Evolutionary conservation across 495 filamentous ascomycete genomes (phyloP).

Genomic region (Aspergillus ellipticus): DNA sequence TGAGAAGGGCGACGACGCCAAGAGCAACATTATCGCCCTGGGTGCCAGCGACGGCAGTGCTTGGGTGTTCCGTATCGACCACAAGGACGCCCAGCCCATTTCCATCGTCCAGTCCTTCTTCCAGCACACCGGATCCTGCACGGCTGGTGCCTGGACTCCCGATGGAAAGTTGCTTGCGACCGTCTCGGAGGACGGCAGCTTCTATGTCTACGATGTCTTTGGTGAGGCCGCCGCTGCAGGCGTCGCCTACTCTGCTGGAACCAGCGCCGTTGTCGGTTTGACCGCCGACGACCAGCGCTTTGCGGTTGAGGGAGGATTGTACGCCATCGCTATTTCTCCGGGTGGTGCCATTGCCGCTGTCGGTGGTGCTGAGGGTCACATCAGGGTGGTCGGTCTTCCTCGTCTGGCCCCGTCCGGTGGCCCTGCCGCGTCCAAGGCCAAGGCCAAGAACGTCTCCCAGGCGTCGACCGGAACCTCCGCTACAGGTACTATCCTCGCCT

Average conservation of each 20-base stretch:
- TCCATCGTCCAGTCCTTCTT: conserved; percentile 87
- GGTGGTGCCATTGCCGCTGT: conserved; percentile 73
- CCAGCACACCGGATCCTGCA: conserved; percentile 80
- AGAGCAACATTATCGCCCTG: conserved; percentile 81
- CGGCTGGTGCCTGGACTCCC: conserved; percentile 85
- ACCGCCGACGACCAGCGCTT: conserved; percentile 84
- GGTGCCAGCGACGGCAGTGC: conserved; percentile 91
- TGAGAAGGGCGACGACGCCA: conserved; percentile 47
- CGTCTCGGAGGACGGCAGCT: conserved; percentile 80
- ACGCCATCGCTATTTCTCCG: conserved; percentile 77
- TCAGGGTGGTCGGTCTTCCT: conserved; percentile 81
- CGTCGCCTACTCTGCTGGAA: conserved; percentile 61
- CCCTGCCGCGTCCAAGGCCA: conserved; percentile 32
- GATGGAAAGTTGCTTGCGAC: conserved; percentile 88
- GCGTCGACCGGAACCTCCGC: conserved; percentile 53
- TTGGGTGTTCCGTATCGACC: conserved; percentile 87
- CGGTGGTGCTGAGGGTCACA: conserved; percentile 80
- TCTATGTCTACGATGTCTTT: conserved; percentile 93
- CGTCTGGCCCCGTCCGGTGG: conserved; percentile 47
- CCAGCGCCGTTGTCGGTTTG: conserved; percentile 73
- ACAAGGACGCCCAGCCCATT: conserved; percentile 58
- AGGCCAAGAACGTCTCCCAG: conserved; percentile 28
- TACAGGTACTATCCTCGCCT: conserved; percentile 74
- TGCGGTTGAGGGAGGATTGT: conserved; percentile 85
- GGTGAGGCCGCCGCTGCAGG: conserved; percentile 75